Conservation (phyloP, 768 basidiomycete species). For the Tylopilus felleus region DNA sequence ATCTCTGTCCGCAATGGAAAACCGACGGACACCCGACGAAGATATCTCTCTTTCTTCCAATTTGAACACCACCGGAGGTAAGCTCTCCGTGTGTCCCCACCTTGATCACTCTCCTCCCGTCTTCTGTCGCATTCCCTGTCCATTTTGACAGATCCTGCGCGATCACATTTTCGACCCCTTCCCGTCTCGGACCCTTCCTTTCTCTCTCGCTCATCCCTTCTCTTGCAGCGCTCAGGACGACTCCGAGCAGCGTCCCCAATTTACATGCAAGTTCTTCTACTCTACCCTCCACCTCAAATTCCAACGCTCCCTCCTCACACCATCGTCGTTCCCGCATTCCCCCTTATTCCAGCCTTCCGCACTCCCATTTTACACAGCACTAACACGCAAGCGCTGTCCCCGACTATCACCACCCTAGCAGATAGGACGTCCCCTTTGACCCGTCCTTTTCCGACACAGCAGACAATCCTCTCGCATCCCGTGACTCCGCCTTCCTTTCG, state of each 20-base stretch:
- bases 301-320: not conserved
- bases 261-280: not conserved
- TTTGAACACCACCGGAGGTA: constrained; percentile 26
- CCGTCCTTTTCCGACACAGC: constrained; percentile 7
- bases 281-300: not conserved
- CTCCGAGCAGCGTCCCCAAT: not conserved
- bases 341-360: not conserved
- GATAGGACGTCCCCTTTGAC: constrained; percentile 19
- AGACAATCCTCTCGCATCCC: not conserved
- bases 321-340: not conserved
- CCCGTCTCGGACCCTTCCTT: not conserved
- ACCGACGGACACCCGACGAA: constrained; percentile 20
- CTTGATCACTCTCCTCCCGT: constrained; percentile 12
- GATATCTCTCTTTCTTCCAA: constrained; percentile 9
- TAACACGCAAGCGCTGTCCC: constrained; percentile 28
- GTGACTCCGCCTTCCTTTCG: not conserved
- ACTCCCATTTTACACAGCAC: not conserved
- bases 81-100: constrained; percentile 13
- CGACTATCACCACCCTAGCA: constrained; percentile 45
- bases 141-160: constrained; percentile 9
- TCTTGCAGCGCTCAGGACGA: constrained; percentile 8
- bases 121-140: constrained; percentile 9
- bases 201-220: constrained; percentile 5
- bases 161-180: constrained; percentile 6
- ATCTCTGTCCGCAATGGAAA: constrained; percentile 23